Conservation (phyloP, 164 flowering plant genomes). For the Magnolia kwangsiensis region DNA sequence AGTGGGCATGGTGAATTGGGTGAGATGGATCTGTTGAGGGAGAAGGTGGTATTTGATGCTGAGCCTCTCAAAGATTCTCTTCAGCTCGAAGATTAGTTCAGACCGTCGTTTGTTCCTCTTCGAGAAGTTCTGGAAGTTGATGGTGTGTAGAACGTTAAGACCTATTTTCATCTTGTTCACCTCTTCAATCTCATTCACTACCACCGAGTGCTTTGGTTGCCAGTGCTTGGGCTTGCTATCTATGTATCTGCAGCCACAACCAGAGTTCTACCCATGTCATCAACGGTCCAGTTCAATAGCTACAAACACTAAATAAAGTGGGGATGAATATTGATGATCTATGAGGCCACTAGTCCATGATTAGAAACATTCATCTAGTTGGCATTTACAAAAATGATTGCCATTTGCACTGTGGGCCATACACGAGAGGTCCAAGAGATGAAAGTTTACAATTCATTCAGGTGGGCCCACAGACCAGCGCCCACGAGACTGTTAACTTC, state of each 20-base stretch:
- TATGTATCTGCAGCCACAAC: slow-evolving; percentile 32
- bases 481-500: background rate
- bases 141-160: slow-evolving; percentile 41
- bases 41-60: slow-evolving; percentile 44
- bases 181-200: slow-evolving; percentile 46
- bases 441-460: too few species aligned
- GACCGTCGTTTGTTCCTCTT: slow-evolving; percentile 35
- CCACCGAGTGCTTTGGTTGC: slow-evolving; percentile 32
- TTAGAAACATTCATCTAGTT: background rate
- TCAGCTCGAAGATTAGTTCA: slow-evolving; percentile 45
- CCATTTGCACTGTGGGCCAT: too few species aligned
- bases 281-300: background rate
- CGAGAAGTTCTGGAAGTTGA: slow-evolving; percentile 45
- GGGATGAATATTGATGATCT: background rate
- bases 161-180: slow-evolving; percentile 43
- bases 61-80: slow-evolving; percentile 37
- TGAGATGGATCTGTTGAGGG: slow-evolving; percentile 43
- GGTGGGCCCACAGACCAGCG: too few species aligned
- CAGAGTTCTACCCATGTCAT: background rate
- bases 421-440: too few species aligned
- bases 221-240: slow-evolving; percentile 48
- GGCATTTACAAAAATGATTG: background rate
- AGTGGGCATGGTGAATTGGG: slow-evolving; percentile 7
- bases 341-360: too few species aligned
- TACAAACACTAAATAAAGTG: background rate